Evolutionary conservation across 2,329 filamentous ascomycete species (phyloP), one percentile per base, ranked within the genome.

Genomic region (Nigrospora osmanthi): DNA sequence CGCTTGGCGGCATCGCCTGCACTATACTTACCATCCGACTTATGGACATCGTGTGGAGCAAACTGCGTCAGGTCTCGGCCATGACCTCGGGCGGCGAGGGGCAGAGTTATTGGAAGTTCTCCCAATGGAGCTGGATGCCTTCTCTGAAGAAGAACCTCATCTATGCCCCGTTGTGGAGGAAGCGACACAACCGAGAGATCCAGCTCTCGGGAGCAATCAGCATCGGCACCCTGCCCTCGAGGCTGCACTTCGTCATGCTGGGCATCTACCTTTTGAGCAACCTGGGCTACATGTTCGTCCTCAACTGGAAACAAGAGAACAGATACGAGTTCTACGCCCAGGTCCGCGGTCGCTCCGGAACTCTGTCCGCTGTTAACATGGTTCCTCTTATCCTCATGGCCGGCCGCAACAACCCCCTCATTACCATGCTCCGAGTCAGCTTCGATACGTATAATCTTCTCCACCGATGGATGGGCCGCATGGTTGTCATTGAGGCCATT

Each of bases 391-490:
- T 97, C 57, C 78, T 97, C 52, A 79, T 97, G 46, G 89, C 90
- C 12, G 83, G 89, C 33, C 85, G 93, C 60, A 97, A 97, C 71
- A 98, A 97, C 68, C 88, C 89, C 10, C 72, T 96, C 40, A 96
- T 97, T 58, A 65, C 73, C 4, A 64, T 94, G 32, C 75, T 97
- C 46, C 80, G 85, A 55, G 85, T 97, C 62, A 91, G 87, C 63
- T 98, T 96, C 68, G 93, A 97, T 64, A 95, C 90, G 1, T 97
- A 94, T 75, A 97, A 97, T 62, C 81, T 93, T 10, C 70, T 93
- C 42, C 88, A 94, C 63, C 79, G 88, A 52, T 94, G 87, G 87
- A 78, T 88, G 49, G 88, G 87, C 28, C 78, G 88, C 23, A 79
- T 90, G 37, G 77, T 86, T 35, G 78, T 88, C 19, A 46, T 83